Evolutionary conservation across 176 grass and related monocot genomes (phyloP), one percentile per base, ranked within the genome.

Genomic region (Zizania latifolia): DNA sequence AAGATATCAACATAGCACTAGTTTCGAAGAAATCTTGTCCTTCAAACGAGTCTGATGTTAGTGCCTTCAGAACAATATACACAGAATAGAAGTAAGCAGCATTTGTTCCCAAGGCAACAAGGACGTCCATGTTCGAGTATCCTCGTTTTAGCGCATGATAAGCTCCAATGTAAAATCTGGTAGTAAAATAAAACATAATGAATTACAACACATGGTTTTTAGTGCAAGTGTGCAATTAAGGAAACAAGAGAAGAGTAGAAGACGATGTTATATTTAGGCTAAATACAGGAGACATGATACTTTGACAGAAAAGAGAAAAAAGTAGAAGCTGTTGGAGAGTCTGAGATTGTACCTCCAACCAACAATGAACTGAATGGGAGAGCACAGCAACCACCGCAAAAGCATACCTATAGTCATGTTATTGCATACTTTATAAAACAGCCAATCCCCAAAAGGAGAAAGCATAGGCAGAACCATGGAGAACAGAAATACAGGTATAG

Each of bases 1-100:
- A 99, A 66, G 95, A 99, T 86, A 99, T 78, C 84, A 99, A 46
- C 95, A 99, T 94, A 64, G 92, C 81, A 89, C 95, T 99, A 73
- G 95, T 99, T 89, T 99, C 95, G 26, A 99, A 99, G 70, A 99
- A 90, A 77, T 99, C 95, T 50, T 99, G 84, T 22, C 95, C 95
- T 83, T 94, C 86, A 72, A 99, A 99, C 21, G 84, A 82, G 45
- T 71, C 10, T 72, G 89, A 99, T 35, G 81, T 80, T 71, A 91
- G 73, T 36, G 89, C 89, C 83, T 94, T 99, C 48, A 94, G 30
- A 63, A 87, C 58, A 62, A 92, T 88, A 67, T 99, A 99, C 33
- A 99, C 70, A 8, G 95, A 99, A 76, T 99, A 99, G 82, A 99
- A 99, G 62, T 94, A 99, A 6, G 95, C 92, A 64, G 89, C 92